Conservation (phyloP, 1,284 basidiomycete genomes). For the Cystobasidiaceae sp. region DNA sequence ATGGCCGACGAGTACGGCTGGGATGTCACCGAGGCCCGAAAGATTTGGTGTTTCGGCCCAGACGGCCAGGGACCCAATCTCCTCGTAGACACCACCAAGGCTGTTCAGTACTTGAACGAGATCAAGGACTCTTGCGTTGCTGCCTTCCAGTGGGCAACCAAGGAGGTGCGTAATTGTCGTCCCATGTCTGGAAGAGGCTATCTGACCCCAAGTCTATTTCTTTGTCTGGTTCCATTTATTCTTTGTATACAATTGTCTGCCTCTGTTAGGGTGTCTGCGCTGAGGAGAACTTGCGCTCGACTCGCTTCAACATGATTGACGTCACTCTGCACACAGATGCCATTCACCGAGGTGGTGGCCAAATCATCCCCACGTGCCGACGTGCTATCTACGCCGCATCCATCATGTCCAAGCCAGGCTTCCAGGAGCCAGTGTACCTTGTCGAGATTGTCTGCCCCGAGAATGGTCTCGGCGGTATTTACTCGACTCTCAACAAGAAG, state of each 20-base stretch:
- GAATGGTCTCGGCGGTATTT: slow-evolving; percentile 97
- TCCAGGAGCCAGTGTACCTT: slow-evolving; percentile 97
- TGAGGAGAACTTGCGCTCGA: slow-evolving; percentile 98
- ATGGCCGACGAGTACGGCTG: slow-evolving; percentile 95
- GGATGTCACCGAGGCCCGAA: slow-evolving; percentile 99
- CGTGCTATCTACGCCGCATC: slow-evolving; percentile 95
- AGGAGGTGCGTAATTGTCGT: slow-evolving; percentile 54
- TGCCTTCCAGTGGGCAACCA: slow-evolving; percentile 99
- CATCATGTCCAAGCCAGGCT: slow-evolving; percentile 79
- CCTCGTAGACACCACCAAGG: slow-evolving; percentile 94
- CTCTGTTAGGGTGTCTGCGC: slow-evolving; percentile 71
- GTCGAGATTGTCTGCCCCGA: slow-evolving; percentile 99
- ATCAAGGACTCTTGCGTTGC: slow-evolving; percentile 99
- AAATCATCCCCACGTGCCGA: slow-evolving; percentile 92
- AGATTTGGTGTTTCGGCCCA: slow-evolving; percentile 99
- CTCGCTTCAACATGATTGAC: slow-evolving; percentile 93
- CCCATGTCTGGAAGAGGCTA: background rate
- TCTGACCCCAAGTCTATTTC: background rate
- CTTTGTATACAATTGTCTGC: slow-evolving; percentile 27
- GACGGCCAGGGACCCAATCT: slow-evolving; percentile 97
- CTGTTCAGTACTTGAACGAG: slow-evolving; percentile 57
- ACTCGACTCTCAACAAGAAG: slow-evolving; percentile 86
- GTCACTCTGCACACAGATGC: slow-evolving; percentile 97
- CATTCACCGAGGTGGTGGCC: slow-evolving; percentile 99
- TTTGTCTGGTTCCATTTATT: background rate